A percentile compares a stretch with the other conserved stretches of the same genome.
phyloP scores from a whole-genome alignment of 1,284 basidiomycete species.

The Salmacisia buchloeana region DNA sequence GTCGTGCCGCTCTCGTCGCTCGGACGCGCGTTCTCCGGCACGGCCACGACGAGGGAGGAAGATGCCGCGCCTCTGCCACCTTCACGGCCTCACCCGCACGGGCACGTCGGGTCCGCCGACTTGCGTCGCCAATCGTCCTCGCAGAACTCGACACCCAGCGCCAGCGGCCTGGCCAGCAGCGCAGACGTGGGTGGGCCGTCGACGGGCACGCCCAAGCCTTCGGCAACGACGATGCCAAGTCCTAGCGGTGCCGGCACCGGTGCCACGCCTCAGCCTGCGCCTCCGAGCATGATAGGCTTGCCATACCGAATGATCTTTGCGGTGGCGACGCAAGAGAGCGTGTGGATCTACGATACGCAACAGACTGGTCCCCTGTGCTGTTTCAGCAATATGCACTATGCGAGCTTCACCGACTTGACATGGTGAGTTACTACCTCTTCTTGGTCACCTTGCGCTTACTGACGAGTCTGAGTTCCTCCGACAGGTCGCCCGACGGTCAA shows the following conservation, averaged over 20 bases:
- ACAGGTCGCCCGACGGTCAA: conserved; percentile 91
- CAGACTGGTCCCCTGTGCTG: conserved; percentile 87
- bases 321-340: conserved; percentile 91
- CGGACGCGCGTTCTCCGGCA: not conserved
- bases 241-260: conserved; percentile 6
- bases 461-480: not conserved
- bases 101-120: not conserved
- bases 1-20: conserved; percentile 52
- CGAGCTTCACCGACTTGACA: conserved; percentile 91
- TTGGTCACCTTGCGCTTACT: not conserved
- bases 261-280: conserved; percentile 12
- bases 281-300: conserved; percentile 66
- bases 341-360: conserved; percentile 94
- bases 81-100: not conserved
- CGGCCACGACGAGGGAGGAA: not conserved
- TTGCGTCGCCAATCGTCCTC: not conserved
- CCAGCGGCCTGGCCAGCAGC: not conserved
- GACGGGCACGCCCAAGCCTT: not conserved
- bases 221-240: not conserved
- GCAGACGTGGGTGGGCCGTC: not conserved
- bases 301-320: conserved; percentile 94
- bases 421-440: conserved; percentile 65
- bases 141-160: not conserved
- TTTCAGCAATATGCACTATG: conserved; percentile 91
- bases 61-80: not conserved